Conservation (phyloP, 2,329 filamentous ascomycete genomes). For the Metarhizium robertsii region DNA sequence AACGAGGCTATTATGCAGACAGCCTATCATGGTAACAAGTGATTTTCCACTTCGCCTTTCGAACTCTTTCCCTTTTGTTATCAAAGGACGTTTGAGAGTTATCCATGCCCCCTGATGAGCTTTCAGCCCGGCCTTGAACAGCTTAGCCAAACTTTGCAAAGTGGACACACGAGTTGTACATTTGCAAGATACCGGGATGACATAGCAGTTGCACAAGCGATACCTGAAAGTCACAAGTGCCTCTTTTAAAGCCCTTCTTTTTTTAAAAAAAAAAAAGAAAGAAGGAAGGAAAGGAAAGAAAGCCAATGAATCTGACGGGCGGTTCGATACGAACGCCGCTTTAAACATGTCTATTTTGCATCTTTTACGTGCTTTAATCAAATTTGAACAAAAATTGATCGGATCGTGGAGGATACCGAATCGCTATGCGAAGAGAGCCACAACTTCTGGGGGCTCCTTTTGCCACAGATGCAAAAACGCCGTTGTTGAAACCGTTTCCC, state of each 20-base stretch:
- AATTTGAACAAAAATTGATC: slow-evolving; percentile 3
- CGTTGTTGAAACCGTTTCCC: slow-evolving; percentile 46
- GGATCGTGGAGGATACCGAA: slow-evolving; percentile 34
- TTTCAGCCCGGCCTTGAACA: neutral
- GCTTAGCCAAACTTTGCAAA: neutral
- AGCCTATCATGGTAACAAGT: slow-evolving; percentile 20
- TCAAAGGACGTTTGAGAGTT: neutral
- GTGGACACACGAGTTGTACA: neutral
- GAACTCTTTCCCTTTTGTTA: neutral
- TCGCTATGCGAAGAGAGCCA: slow-evolving; percentile 24
- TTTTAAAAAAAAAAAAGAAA: neutral
- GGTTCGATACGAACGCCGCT: neutral
- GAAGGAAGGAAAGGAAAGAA: neutral
- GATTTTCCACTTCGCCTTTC: slow-evolving; percentile 3
- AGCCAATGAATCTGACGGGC: neutral
- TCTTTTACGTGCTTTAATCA: neutral
- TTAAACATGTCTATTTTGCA: slow-evolving; percentile 2
- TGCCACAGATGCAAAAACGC: slow-evolving; percentile 29
- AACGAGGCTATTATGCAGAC: slow-evolving; percentile 25
- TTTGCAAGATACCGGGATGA: neutral
- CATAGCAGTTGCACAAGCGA: neutral
- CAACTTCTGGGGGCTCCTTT: slow-evolving; percentile 14
- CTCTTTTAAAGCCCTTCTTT: neutral
- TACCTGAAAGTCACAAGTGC: neutral
- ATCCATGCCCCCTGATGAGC: neutral